Conservation (phyloP, 2,329 filamentous ascomycete species). For the Neofusicoccum ribis region DNA sequence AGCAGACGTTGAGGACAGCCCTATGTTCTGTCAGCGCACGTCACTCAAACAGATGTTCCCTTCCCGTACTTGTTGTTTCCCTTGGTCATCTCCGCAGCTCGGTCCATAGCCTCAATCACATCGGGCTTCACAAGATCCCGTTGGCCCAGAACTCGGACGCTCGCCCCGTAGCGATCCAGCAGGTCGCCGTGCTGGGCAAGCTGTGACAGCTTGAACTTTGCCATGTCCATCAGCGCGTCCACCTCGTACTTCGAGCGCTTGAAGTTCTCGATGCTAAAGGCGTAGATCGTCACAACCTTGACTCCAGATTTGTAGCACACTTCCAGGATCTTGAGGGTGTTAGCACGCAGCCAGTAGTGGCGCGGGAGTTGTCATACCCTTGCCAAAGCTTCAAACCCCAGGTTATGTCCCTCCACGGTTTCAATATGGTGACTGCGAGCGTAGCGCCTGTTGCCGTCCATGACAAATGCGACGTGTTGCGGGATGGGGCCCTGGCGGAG, state of each 20-base stretch:
- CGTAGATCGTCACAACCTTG: constrained; percentile 95
- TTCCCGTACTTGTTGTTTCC: constrained; percentile 71
- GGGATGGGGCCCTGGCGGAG: constrained; percentile 89
- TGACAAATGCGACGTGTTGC: constrained; percentile 96
- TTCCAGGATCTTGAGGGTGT: constrained; percentile 69
- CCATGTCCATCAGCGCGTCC: constrained; percentile 95
- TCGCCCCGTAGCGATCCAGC: constrained; percentile 87
- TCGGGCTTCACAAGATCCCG: constrained; percentile 81
- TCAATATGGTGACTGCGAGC: constrained; percentile 89
- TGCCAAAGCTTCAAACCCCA: constrained; percentile 93
- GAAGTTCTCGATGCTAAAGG: constrained; percentile 99
- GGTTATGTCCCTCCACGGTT: constrained; percentile 91
- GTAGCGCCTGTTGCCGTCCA: constrained; percentile 97
- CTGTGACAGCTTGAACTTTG: constrained; percentile 90
- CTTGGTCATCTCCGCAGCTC: constrained; percentile 81
- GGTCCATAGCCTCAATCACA: constrained; percentile 84
- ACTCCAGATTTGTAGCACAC: constrained; percentile 98
- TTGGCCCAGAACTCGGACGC: constrained; percentile 82
- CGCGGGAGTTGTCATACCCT: constrained; percentile 55
- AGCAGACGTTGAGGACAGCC: constrained; percentile 87
- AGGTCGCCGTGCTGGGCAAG: constrained; percentile 90
- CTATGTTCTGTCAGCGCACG: constrained; percentile 31
- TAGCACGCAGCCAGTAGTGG: constrained; percentile 7
- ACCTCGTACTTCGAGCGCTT: constrained; percentile 96
- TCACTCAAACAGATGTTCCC: neutral